These are phyloP conservation scores for Fusarium sp. DNA, from an alignment of 2,329 filamentous ascomycete genomes.

Conservation along the genomic window DNA sequence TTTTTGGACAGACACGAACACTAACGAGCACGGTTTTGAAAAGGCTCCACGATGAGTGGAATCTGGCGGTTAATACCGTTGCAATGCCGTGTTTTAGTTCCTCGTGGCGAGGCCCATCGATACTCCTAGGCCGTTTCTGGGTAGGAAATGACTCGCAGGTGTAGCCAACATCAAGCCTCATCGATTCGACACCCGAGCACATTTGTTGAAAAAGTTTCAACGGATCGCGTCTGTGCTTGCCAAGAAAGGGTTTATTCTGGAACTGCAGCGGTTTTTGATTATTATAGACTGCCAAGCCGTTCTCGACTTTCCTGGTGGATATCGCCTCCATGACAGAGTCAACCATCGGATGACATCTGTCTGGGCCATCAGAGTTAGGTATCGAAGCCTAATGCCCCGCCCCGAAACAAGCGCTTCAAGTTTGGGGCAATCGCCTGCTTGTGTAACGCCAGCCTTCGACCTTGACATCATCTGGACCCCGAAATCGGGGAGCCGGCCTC, in stretches of 20 bases:
- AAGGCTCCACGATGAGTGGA: background rate
- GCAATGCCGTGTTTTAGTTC: background rate
- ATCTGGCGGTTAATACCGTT: background rate
- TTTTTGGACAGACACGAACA: background rate
- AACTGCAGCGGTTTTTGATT: background rate
- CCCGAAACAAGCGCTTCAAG: background rate
- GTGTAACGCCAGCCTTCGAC: conserved; percentile 7
- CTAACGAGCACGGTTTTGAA: background rate
- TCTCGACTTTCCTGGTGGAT: background rate
- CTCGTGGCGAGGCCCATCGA: background rate
- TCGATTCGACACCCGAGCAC: background rate
- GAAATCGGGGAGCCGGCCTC: background rate
- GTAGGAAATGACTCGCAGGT: background rate
- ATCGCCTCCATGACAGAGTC: background rate
- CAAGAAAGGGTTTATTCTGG: background rate
- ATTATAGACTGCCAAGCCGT: background rate
- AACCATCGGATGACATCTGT: background rate
- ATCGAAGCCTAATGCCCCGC: background rate
- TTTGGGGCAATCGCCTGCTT: background rate
- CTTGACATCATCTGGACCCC: conserved; percentile 13
- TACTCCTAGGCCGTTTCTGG: background rate
- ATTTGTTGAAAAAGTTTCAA: conserved; percentile 2
- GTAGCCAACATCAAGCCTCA: background rate
- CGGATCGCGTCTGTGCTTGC: background rate
- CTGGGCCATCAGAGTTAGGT: background rate